Evolutionary conservation across 2,329 filamentous ascomycete species (phyloP).

Genomic region (Epichloe coenophiala): DNA sequence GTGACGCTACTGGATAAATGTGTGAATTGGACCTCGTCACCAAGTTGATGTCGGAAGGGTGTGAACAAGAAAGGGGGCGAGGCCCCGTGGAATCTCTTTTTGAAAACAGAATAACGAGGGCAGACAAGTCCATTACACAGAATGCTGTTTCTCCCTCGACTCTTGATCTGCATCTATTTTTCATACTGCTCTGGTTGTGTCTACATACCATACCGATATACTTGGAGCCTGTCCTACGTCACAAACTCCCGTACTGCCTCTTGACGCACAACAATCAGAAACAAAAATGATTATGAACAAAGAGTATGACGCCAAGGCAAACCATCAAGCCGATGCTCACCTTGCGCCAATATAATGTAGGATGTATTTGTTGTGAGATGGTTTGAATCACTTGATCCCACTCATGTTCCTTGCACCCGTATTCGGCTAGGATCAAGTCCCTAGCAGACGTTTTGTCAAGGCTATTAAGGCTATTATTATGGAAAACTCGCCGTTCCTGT

Average conservation of each 20-base stretch:
- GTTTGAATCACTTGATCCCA: neutral
- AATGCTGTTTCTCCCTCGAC: neutral
- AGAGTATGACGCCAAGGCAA: neutral
- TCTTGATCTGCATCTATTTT: neutral
- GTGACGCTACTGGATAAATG: too few relatives aligned
- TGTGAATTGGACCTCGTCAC: too few relatives aligned
- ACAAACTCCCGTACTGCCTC: neutral
- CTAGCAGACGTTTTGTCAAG: neutral
- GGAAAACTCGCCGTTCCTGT: neutral
- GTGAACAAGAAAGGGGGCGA: too few relatives aligned
- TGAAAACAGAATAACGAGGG: too few relatives aligned
- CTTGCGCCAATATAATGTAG: neutral
- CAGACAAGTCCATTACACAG: too few relatives aligned
- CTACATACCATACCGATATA: neutral
- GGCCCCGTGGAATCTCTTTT: too few relatives aligned
- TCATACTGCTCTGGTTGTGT: neutral
- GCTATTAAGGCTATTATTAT: neutral
- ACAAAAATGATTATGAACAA: neutral
- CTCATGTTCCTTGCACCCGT: neutral
- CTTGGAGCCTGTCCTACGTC: neutral
- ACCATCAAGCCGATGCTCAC: neutral
- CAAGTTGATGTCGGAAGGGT: too few relatives aligned
- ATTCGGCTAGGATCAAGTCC: neutral
- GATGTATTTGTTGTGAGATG: neutral
- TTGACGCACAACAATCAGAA: neutral